These are phyloP conservation scores for Colletotrichum lentis DNA, from an alignment of 2,329 filamentous ascomycete species.

Conservation along the genomic window DNA sequence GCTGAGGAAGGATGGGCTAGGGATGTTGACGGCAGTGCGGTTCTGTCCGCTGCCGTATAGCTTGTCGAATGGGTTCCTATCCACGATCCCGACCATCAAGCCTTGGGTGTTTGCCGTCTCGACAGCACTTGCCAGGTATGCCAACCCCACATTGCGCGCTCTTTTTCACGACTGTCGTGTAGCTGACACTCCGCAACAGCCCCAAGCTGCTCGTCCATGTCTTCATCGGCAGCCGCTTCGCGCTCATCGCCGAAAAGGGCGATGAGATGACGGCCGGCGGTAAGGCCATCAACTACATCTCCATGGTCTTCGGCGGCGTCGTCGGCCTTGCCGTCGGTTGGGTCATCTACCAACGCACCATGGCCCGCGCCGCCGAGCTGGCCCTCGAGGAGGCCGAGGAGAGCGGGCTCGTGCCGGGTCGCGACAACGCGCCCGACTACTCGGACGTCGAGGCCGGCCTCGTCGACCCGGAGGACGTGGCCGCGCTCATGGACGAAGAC, in stretches of 20 bases:
- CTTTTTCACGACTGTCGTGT: not conserved
- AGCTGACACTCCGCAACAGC: slow-evolving; percentile 46
- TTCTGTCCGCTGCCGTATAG: slow-evolving; percentile 93
- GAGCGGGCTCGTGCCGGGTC: slow-evolving; percentile 38
- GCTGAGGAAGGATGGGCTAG: slow-evolving; percentile 87
- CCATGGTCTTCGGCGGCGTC: slow-evolving; percentile 75
- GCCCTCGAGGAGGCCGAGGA: slow-evolving; percentile 54
- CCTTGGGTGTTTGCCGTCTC: slow-evolving; percentile 80
- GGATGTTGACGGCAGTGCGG: slow-evolving; percentile 88
- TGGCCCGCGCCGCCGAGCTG: slow-evolving; percentile 68
- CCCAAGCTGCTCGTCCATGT: slow-evolving; percentile 92
- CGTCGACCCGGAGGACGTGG: slow-evolving; percentile 59
- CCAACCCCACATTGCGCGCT: not conserved
- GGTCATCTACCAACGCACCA: slow-evolving; percentile 81
- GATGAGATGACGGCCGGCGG: slow-evolving; percentile 82
- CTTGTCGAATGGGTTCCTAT: slow-evolving; percentile 91
- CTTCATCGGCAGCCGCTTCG: slow-evolving; percentile 88
- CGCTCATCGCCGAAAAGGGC: slow-evolving; percentile 81
- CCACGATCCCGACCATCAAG: slow-evolving; percentile 88
- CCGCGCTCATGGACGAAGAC: slow-evolving; percentile 65
- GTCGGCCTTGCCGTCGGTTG: slow-evolving; percentile 80
- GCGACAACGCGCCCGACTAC: slow-evolving; percentile 44
- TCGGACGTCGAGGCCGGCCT: slow-evolving; percentile 56
- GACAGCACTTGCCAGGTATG: slow-evolving; percentile 75
- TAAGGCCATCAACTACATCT: slow-evolving; percentile 83